phyloP scores from a whole-genome alignment of 345 rosid species.

The Syzygium grande region DNA sequence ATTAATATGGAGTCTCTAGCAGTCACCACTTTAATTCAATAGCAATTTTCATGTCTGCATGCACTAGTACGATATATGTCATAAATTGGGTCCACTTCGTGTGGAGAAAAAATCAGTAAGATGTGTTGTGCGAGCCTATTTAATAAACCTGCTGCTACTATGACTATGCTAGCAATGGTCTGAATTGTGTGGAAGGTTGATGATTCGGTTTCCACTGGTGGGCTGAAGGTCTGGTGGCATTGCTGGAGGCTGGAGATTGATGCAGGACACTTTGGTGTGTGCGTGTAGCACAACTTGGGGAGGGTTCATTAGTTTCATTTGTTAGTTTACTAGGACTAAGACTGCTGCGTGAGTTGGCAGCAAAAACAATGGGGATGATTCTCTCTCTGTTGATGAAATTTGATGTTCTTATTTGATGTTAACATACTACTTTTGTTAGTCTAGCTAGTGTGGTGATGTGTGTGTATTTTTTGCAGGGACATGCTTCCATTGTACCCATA shows the following conservation, averaged over 20 bases:
- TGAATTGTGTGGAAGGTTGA: neutral
- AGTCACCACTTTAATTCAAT: neutral
- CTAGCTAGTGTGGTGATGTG: neutral
- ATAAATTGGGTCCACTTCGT: neutral
- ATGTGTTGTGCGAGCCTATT: neutral
- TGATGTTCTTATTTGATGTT: neutral
- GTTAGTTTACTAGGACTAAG: neutral
- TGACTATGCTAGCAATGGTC: neutral
- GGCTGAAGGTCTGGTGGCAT: neutral
- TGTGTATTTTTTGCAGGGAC: conserved; percentile 56
- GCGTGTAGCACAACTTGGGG: neutral
- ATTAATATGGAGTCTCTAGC: neutral
- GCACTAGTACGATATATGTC: neutral
- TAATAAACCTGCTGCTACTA: neutral
- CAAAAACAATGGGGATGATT: neutral
- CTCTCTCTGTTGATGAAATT: neutral
- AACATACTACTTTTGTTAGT: neutral
- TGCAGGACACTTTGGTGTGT: neutral
- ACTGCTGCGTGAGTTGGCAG: neutral
- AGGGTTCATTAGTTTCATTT: neutral
- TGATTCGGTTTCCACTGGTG: neutral
- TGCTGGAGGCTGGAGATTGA: neutral
- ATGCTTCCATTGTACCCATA: conserved; percentile 69
- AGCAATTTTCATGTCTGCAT: neutral
- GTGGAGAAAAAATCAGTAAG: neutral